Evolutionary conservation across 805 yeast species (phyloP).

Genomic region (Saccharomycodes ludwigii): DNA sequence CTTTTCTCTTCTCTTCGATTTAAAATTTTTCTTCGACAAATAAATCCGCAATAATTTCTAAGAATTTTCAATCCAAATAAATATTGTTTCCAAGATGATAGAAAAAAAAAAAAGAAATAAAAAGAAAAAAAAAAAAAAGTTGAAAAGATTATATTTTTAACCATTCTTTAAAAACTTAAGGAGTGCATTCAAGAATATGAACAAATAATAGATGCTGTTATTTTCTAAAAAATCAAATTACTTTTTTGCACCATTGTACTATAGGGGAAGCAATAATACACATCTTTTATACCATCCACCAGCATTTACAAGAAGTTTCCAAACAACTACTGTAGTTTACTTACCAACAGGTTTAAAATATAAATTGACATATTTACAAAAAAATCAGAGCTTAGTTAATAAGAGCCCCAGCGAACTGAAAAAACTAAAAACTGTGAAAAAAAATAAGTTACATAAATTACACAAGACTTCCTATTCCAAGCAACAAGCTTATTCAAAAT

Average conservation of each 20-base stretch:
- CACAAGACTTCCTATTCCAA: slow-evolving; percentile 18
- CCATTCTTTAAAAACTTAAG: too few relatives aligned
- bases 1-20: slow-evolving; percentile 2
- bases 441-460: slow-evolving; percentile 9
- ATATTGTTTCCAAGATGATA: too few relatives aligned
- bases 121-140: too few relatives aligned
- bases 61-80: too few relatives aligned
- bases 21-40: neutral
- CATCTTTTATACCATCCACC: too few relatives aligned
- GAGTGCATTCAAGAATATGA: too few relatives aligned
- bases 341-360: neutral
- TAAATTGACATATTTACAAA: slow-evolving; percentile 6
- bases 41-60: neutral
- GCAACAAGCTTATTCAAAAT: slow-evolving; percentile 15
- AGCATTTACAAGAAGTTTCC: neutral
- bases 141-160: too few relatives aligned
- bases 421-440: slow-evolving; percentile 10
- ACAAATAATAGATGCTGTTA: slow-evolving; percentile 4
- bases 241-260: neutral
- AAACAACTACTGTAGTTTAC: neutral
- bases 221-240: neutral
- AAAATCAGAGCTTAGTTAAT: slow-evolving; percentile 3
- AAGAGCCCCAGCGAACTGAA: slow-evolving; percentile 13
- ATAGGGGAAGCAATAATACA: too few relatives aligned
- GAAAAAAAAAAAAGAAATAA: too few relatives aligned